These are phyloP conservation scores for Xanthoconium purpureum DNA, from an alignment of 768 basidiomycete genomes.

Conservation along the genomic window DNA sequence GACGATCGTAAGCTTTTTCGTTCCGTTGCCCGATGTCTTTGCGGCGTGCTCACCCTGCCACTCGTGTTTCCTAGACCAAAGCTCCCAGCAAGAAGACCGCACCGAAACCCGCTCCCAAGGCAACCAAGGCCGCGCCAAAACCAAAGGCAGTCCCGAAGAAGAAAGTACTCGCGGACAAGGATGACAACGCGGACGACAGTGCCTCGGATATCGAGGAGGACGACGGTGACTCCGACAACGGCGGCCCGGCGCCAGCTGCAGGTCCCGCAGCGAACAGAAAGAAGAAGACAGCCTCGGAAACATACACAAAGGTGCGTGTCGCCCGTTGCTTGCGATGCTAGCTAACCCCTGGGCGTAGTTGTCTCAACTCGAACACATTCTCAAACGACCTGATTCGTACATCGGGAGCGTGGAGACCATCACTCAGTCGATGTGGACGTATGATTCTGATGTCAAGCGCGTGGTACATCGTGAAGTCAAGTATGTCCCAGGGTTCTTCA, in stretches of 20 bases:
- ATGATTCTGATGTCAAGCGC: slow-evolving; percentile 76
- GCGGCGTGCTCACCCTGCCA: slow-evolving; percentile 15
- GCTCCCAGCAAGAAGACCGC: slow-evolving; percentile 40
- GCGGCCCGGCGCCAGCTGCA: slow-evolving; percentile 30
- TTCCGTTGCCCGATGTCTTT: neutral
- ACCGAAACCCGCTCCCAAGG: slow-evolving; percentile 41
- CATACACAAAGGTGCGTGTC: slow-evolving; percentile 76
- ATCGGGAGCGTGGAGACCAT: slow-evolving; percentile 94
- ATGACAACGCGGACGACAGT: slow-evolving; percentile 56
- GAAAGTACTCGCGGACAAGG: slow-evolving; percentile 64
- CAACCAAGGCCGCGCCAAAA: slow-evolving; percentile 45
- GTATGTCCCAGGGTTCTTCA: slow-evolving; percentile 97
- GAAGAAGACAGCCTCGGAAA: slow-evolving; percentile 90
- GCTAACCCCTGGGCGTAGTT: slow-evolving; percentile 48
- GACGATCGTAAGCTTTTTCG: slow-evolving; percentile 38
- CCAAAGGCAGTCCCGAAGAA: slow-evolving; percentile 61
- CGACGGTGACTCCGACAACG: slow-evolving; percentile 39
- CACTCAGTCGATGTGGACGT: slow-evolving; percentile 91
- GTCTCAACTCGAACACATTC: slow-evolving; percentile 90
- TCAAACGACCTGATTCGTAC: slow-evolving; percentile 91
- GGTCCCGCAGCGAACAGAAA: slow-evolving; percentile 40
- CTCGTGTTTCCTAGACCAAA: slow-evolving; percentile 25
- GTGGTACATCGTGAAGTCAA: slow-evolving; percentile 82
- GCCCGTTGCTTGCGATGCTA: neutral
- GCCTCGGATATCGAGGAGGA: slow-evolving; percentile 40